Evolutionary conservation across 352 stramenopile genomes (phyloP), one percentile per base, ranked within the genome.

Genomic region (Saprolegnia parasitica): DNA sequence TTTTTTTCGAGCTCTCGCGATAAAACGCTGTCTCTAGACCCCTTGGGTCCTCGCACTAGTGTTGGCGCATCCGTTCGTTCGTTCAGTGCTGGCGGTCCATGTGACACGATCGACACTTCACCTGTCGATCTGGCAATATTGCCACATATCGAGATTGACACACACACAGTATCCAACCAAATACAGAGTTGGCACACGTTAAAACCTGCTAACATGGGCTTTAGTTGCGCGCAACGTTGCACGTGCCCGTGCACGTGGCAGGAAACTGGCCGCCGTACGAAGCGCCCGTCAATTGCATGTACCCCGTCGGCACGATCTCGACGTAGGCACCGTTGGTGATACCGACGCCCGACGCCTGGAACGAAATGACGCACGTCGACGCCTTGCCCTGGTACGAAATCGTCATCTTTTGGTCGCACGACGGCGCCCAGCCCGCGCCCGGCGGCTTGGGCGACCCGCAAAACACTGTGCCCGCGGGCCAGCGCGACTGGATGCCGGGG

Each of bases 161-260:
- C n/a, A n/a, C n/a, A n/a, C n/a, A n/a, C n/a, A n/a, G n/a, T n/a
- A n/a, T n/a, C n/a, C n/a, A n/a, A n/a, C n/a, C n/a, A n/a, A n/a
- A n/a, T n/a, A n/a, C n/a, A n/a, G n/a, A n/a, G n/a, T n/a, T n/a
- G n/a, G n/a, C n/a, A n/a, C n/a, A n/a, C n/a, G n/a, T n/a, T n/a
- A n/a, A n/a, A n/a, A n/a, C n/a, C n/a, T n/a, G n/a, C n/a, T n/a
- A n/a, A n/a, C n/a, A n/a, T n/a, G n/a, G n/a, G n/a, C n/a, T n/a
- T 52, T 58, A 58, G 52, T 58, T 58, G 32, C 52, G 52, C 8
- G 52, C 52, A 16, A 58, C 52, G 52, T 58, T 58, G 52, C 52
- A 58, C 8, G 8, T 8, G 32, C 52, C 52, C 8, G 52, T 58
- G 52, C 52, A 58, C 8, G 52, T 58, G 32, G 52, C 52, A 58